phyloP scores from a whole-genome alignment of 768 basidiomycete species.

The Mycena olivaceomarginata region DNA sequence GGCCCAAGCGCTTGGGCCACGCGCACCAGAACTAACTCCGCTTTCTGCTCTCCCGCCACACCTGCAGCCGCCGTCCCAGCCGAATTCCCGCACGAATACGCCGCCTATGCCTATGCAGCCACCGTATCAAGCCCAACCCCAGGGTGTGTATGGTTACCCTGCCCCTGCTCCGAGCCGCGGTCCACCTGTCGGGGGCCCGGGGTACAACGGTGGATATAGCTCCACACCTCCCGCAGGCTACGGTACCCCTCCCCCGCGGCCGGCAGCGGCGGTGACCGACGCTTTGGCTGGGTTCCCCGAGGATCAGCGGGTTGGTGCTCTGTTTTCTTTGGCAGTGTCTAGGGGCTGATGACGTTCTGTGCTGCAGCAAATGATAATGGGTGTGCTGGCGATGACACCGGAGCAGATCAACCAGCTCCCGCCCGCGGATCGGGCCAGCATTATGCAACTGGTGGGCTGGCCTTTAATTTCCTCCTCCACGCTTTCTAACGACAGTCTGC shows the following conservation, averaged over 20 bases:
- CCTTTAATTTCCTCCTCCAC: background rate
- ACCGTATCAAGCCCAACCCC: slow-evolving; percentile 40
- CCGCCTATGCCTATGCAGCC: slow-evolving; percentile 39
- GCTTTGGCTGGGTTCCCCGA: slow-evolving; percentile 30
- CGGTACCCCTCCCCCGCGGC: slow-evolving; percentile 32
- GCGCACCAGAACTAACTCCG: slow-evolving; percentile 55
- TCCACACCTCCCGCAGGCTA: slow-evolving; percentile 31
- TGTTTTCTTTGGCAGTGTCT: background rate
- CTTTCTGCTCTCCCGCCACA: slow-evolving; percentile 72
- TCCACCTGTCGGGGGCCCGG: slow-evolving; percentile 45
- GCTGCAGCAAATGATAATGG: slow-evolving; percentile 82
- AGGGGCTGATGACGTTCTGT: slow-evolving; percentile 39
- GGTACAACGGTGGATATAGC: slow-evolving; percentile 44
- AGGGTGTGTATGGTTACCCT: slow-evolving; percentile 46
- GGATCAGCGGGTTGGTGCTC: slow-evolving; percentile 43
- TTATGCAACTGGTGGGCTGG: slow-evolving; percentile 86
- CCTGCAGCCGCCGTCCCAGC: slow-evolving; percentile 60
- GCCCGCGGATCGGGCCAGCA: slow-evolving; percentile 82
- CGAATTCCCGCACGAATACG: slow-evolving; percentile 55
- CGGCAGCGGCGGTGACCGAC: slow-evolving; percentile 31
- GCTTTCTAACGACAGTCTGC: background rate
- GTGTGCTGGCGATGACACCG: slow-evolving; percentile 87
- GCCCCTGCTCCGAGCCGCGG: slow-evolving; percentile 11
- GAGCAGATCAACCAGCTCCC: slow-evolving; percentile 89
- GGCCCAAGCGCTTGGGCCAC: slow-evolving; percentile 44